Conservation (phyloP, 352 stramenopile genomes). For the Phytophthora sansomeana region DNA sequence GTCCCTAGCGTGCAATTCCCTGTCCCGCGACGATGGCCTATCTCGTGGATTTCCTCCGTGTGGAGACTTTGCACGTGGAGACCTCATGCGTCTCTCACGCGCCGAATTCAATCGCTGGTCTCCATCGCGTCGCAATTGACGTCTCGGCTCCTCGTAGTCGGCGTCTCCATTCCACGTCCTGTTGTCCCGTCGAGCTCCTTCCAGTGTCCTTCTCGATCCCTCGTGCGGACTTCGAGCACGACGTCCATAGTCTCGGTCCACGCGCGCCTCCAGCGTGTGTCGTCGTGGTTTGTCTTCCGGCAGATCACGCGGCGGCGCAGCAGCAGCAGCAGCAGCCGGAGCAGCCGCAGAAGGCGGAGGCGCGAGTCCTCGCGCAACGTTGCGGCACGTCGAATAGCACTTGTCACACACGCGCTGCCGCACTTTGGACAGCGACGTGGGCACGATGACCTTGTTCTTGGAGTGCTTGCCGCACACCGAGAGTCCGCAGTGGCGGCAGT, state of each 20-base stretch:
- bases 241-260: constrained; percentile 16
- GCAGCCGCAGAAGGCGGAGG: constrained; percentile 10
- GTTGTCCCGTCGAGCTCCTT: constrained; percentile 25
- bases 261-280: constrained; percentile 28
- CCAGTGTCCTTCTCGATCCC: constrained; percentile 9
- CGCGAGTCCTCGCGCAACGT: constrained; percentile 13
- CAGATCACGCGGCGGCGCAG: constrained; percentile 7
- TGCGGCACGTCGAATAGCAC: constrained; percentile 67
- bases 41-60: constrained; percentile 18
- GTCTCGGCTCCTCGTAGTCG: constrained; percentile 18
- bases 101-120: constrained; percentile 19
- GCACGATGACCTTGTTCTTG: constrained; percentile 68
- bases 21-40: not conserved
- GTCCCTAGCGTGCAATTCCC: constrained; percentile 14
- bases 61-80: constrained; percentile 22
- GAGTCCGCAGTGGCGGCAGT: constrained; percentile 78
- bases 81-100: constrained; percentile 29
- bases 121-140: constrained; percentile 7
- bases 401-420: constrained; percentile 79
- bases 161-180: constrained; percentile 39
- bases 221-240: constrained; percentile 15
- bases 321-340: not conserved
- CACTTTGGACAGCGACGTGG: constrained; percentile 67
- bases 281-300: constrained; percentile 27
- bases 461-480: constrained; percentile 85